These are phyloP conservation scores for Fonsecaea monophora DNA, from an alignment of 2,329 filamentous ascomycete species.

Conservation along the genomic window DNA sequence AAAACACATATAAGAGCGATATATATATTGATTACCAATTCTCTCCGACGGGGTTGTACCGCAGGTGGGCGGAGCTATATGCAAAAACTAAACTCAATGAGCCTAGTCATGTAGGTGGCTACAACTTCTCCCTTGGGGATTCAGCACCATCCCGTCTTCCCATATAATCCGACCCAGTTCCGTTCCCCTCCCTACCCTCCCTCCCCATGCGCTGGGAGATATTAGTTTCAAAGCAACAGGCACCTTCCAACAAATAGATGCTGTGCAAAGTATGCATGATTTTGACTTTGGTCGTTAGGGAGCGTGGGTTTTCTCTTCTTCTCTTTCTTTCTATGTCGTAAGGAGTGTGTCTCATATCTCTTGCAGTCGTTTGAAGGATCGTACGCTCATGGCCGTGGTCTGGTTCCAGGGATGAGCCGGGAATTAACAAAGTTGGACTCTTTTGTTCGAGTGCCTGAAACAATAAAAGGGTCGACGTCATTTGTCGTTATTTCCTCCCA, in stretches of 20 bases:
- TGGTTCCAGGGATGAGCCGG: slow-evolving; percentile 2
- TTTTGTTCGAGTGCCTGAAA: not conserved
- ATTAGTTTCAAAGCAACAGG: not conserved
- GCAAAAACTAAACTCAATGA: too few species aligned
- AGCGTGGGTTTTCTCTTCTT: slow-evolving; percentile 1
- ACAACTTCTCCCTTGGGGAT: not conserved
- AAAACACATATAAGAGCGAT: too few species aligned
- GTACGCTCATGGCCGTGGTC: slow-evolving; percentile 12
- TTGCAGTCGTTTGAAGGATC: slow-evolving; percentile 7
- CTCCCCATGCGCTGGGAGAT: not conserved
- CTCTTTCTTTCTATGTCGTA: not conserved
- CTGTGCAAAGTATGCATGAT: not conserved
- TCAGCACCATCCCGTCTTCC: not conserved
- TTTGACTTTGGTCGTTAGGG: slow-evolving; percentile 1
- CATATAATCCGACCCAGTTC: not conserved
- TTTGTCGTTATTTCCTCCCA: not conserved
- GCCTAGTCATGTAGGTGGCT: too few species aligned
- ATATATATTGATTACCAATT: too few species aligned
- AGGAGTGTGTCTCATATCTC: slow-evolving; percentile 10
- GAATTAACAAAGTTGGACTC: not conserved
- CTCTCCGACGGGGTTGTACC: too few species aligned
- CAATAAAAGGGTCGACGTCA: not conserved
- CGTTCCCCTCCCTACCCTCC: not conserved
- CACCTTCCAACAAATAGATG: not conserved
- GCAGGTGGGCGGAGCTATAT: too few species aligned